Percentiles rank a stretch among this genome's conserved stretches.
Evolutionary conservation across 768 basidiomycete genomes (phyloP).

Genomic region (Lactarius sanguifluus): DNA sequence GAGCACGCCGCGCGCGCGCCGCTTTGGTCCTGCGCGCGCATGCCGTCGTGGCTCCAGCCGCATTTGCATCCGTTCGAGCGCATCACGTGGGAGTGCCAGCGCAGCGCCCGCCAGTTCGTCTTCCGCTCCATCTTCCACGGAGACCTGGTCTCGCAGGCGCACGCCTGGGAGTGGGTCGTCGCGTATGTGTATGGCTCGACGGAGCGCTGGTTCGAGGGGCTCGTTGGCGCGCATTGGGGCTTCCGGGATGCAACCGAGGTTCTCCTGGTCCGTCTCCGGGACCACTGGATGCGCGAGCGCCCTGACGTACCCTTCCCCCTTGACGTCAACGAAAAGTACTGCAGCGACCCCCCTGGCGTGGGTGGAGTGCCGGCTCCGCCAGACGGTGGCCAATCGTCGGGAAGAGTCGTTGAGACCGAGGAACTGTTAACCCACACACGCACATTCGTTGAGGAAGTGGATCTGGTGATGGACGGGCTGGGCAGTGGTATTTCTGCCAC

Average conservation of each 20-base stretch:
- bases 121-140: constrained; percentile 31
- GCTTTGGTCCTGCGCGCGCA: constrained; percentile 38
- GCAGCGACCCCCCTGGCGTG: no score
- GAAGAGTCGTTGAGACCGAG: no score
- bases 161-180: constrained; percentile 34
- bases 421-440: no score
- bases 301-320: constrained; percentile 32
- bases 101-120: constrained; percentile 31
- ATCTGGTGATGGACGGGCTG: no score
- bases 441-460: no score
- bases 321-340: constrained; percentile 16
- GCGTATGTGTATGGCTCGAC: constrained; percentile 35
- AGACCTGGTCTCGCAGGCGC: constrained; percentile 22
- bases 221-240: constrained; percentile 34
- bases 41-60: constrained; percentile 34
- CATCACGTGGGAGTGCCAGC: constrained; percentile 33
- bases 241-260: constrained; percentile 33
- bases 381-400: no score
- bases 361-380: no score
- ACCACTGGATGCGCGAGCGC: constrained; percentile 33
- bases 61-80: constrained; percentile 30
- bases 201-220: constrained; percentile 38
- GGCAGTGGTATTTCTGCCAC: no score
- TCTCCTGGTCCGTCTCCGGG: constrained; percentile 31
- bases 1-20: constrained; percentile 36